phyloP scores from a whole-genome alignment of 257 asterid genomes.

The Coffea canephora region DNA sequence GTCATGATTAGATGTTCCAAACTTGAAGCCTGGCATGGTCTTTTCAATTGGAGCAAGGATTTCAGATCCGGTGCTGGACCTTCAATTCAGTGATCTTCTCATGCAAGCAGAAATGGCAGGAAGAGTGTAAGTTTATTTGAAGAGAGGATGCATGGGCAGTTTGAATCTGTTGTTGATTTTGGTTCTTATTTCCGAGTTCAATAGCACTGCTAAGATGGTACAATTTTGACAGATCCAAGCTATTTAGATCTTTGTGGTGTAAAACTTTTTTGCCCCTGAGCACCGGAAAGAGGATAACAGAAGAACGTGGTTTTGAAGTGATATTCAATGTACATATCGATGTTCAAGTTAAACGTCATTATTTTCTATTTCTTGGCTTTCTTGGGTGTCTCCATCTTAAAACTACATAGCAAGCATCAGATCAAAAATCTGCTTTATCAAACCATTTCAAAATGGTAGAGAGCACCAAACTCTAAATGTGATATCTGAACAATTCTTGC shows the following conservation, averaged over 20 bases:
- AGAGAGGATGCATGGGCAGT: too few relatives aligned
- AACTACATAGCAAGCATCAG: neutral
- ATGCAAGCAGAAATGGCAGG: neutral
- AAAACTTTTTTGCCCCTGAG: neutral
- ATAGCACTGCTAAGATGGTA: too few relatives aligned
- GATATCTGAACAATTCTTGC: neutral
- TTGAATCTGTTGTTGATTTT: neutral
- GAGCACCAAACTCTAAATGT: neutral
- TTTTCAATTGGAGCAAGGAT: neutral
- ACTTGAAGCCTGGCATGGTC: too few relatives aligned
- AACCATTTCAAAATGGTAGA: neutral
- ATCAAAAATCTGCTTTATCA: neutral
- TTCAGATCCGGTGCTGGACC: neutral
- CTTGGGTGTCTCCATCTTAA: neutral
- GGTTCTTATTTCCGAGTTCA: neutral
- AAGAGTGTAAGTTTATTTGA: neutral
- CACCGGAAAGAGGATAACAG: neutral
- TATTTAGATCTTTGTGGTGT: neutral
- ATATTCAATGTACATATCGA: neutral
- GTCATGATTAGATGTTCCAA: slow-evolving; percentile 22
- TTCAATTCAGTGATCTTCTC: neutral
- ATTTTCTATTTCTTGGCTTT: neutral
- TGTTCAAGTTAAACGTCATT: neutral
- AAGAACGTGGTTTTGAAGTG: neutral
- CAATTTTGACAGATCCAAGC: too few relatives aligned